Evolutionary conservation across 495 filamentous ascomycete genomes (phyloP), one percentile per base, ranked within the genome.

Genomic region (Aspergillus ostianus): DNA sequence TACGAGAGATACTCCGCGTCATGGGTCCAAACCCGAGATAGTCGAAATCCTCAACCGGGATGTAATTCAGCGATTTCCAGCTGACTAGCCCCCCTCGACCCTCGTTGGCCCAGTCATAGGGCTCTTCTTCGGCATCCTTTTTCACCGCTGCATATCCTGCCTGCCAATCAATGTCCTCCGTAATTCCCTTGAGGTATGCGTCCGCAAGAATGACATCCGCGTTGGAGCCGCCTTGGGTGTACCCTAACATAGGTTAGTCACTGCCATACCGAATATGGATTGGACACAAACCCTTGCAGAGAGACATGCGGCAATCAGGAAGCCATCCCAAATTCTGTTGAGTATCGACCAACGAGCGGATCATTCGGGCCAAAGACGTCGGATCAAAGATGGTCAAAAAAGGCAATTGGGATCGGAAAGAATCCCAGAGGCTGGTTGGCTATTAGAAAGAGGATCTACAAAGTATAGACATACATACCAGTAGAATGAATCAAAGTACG

Each of bases 171-270:
- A 92, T 78, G 13, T 70, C 80, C 15, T 78, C 77, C 2, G 75
- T 70, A 18, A 92, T 78, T 6, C 86, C 85, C 62, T 92, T 92
- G 30, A 91, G 78, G 59, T 85, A 91, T 45, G 88, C 87, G 66
- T 92, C 89, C 4, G 85, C 89, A 41, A 92, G 80, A 4, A 92
- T 80, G 54, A 88, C 89, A 64, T 92, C 89, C 1, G 85, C 84
- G 57, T 91, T 90, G 3, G 85, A 90, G 20, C 89, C 89, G 3
- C 89, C 91, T 74, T 92, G 89, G 8, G 84, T 85, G 26, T 64
- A 77, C 7, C 77, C 73, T 75, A 55, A 50, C 3, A 45, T 3
- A 8, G 46, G 21, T 20, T 9, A 32, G 30, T 66, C 17, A 66
- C 47, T 51, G 10, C 41, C 6, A 4, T 21, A 49, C 7, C 0